Evolutionary conservation across 305 asterid genomes (phyloP), one percentile per base, ranked within the genome.

Genomic region (Fraxinus sp.): DNA sequence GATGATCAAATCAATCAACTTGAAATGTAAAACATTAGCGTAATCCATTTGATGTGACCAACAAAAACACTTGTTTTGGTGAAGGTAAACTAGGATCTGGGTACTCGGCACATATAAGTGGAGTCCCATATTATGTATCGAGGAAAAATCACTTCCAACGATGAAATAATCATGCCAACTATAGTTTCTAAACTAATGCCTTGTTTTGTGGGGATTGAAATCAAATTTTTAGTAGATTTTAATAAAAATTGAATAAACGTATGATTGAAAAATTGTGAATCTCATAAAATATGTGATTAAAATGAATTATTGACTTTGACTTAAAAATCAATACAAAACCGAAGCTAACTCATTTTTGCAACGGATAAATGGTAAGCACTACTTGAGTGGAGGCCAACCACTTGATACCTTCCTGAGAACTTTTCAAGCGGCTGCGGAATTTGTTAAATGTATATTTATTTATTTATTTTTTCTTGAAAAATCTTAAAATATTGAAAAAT

Each of bases 301-400:
- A 39, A 39, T 39, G 13, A 39, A 39, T 39, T 39, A 3, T 39
- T 39, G 11, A 39, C 2, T 39, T 39, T 39, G 2, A 39, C 46
- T 7, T 37, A 37, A 2, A 37, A 37, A 37, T 37, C 11, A 7
- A 0, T 37, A 37, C 43, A 0, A 37, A 37, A 7, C 43, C 11
- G 10, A 37, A 37, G 3, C 43, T 8, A 24, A 18, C 72, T 3
- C 0, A 33, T 84, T 22, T 41, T 24, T 72, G 13, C 76, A 28
- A 78, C 91, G 90, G 97, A 87, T 93, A 52, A 90, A 93, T 52
- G 93, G 90, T 80, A 87, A 90, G 89, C 70, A 84, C 84, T 87
- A 89, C 77, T 49, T 93, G 84, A 90, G 90, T 18, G 97, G 97
- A 81, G 94, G 95, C 71, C 95, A 93, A 81, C 93, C 94, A 46